phyloP scores from a whole-genome alignment of 306 rosid genomes.

The Sesbania bispinosa region DNA sequence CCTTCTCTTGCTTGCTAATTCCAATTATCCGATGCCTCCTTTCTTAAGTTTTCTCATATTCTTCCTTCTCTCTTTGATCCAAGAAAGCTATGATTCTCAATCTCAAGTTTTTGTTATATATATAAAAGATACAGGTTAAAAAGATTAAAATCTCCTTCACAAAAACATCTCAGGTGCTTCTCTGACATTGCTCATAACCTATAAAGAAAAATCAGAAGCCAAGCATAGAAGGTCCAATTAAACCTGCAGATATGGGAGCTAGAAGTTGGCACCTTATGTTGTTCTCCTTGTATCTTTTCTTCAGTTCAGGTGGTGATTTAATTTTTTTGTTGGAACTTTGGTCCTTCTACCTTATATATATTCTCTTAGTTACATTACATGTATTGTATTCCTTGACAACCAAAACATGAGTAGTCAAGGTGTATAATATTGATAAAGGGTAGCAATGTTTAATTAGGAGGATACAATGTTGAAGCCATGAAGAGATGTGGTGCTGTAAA shows the following conservation, averaged over 20 bases:
- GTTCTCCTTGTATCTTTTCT: constrained; percentile 49
- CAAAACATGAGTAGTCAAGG: too few relatives aligned
- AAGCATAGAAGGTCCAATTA: constrained; percentile 23
- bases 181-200: constrained; percentile 39
- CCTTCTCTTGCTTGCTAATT: constrained; percentile 90
- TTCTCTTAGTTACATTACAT: background rate
- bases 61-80: constrained; percentile 74
- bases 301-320: constrained; percentile 67
- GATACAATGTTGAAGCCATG: background rate
- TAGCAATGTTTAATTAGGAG: background rate
- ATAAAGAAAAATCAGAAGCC: constrained; percentile 24
- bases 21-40: constrained; percentile 73
- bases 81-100: constrained; percentile 85
- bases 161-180: constrained; percentile 36
- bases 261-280: constrained; percentile 41
- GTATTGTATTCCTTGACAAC: constrained; percentile 24
- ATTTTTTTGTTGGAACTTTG: background rate
- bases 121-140: constrained; percentile 34
- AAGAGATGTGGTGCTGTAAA: background rate
- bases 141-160: constrained; percentile 42
- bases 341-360: too few relatives aligned
- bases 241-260: constrained; percentile 54
- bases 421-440: too few relatives aligned
- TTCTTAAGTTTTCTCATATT: constrained; percentile 97
- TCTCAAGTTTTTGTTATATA: constrained; percentile 24